Base-by-base conservation (phyloP, 1,139 yeast species). In the Geotrichum aggregatum region DNA sequence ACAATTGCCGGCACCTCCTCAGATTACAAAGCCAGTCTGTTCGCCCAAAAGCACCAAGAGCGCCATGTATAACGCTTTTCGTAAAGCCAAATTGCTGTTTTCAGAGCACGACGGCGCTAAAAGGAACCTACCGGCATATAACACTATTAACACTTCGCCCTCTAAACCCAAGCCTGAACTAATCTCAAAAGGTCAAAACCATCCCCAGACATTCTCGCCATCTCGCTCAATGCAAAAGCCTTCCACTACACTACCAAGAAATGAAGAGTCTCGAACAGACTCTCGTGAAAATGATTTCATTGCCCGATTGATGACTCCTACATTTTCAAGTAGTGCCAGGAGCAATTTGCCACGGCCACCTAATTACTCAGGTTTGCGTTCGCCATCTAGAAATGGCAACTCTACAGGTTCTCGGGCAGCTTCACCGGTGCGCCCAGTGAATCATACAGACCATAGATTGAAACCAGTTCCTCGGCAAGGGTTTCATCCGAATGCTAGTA, bases 31-130 rank as follows among this genome's bases (percentile, higher is more conserved):
- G 8, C 7, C 28, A 5, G 8, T 24, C 28, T 5, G 28, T 24
- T 24, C 28, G 8, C 28, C 28, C 5, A 24, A 24, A 5, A 5
- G 28, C 8, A 5, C 8, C 7, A 24, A 24, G 4, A 41, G 44
- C 14, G 47, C 55, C 21, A 47, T 50, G 6, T 44, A 47, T 46
- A 54, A 52, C 11, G 56, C 56, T 11, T 47, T 54, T 35, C 51
- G 52, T 28, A 50, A 48, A 19, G 54, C 54, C 13, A 50, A 50
- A 21, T 47, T 47, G 43, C 30, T 50, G 3, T 33, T 54, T 3
- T 54, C 50, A 39, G 52, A 53, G 26, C 39, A 28, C 3, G 39
- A 43, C 5, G 39, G 31, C 7, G 47, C 31, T 3, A 43, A 43
- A 21, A 22, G 18, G 8, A 42, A 42, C 14, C 21, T 19, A 3